Conservation (phyloP, 768 basidiomycete genomes). For the Suillus americanus region DNA sequence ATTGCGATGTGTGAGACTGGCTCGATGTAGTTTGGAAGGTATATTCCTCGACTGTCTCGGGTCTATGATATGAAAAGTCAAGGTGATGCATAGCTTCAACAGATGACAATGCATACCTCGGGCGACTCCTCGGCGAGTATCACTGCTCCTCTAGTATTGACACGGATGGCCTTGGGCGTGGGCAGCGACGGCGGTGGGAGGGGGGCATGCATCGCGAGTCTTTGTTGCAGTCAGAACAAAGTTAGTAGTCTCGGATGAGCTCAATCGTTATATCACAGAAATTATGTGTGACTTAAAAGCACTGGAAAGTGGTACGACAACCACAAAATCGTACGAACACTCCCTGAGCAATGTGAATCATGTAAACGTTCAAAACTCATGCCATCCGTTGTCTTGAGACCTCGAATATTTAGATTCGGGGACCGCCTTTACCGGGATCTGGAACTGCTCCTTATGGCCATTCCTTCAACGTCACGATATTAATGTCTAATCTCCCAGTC, state of each 20-base stretch:
- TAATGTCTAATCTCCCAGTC: background rate
- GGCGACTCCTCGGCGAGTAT: constrained; percentile 94
- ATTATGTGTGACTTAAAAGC: constrained; percentile 3
- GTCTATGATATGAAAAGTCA: constrained; percentile 49
- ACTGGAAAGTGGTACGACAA: constrained; percentile 10
- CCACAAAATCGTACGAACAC: constrained; percentile 11
- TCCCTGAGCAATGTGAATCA: constrained; percentile 1
- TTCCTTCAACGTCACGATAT: no score
- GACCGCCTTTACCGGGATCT: background rate
- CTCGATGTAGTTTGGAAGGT: constrained; percentile 96
- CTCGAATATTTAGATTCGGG: constrained; percentile 4
- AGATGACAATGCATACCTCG: constrained; percentile 56
- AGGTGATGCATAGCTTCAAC: constrained; percentile 9
- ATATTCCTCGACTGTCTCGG: constrained; percentile 93
- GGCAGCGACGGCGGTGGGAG: constrained; percentile 69
- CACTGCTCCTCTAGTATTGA: constrained; percentile 91
- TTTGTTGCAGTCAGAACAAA: background rate
- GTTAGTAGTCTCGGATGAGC: constrained; percentile 1
- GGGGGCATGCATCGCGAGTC: constrained; percentile 13
- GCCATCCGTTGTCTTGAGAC: constrained; percentile 8
- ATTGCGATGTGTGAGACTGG: constrained; percentile 97
- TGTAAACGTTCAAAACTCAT: constrained; percentile 7
- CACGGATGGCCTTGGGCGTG: constrained; percentile 83
- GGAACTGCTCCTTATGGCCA: constrained; percentile 8
- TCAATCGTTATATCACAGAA: constrained; percentile 1